Conservation (phyloP, 768 basidiomycete species). For the Vararia minispora region DNA sequence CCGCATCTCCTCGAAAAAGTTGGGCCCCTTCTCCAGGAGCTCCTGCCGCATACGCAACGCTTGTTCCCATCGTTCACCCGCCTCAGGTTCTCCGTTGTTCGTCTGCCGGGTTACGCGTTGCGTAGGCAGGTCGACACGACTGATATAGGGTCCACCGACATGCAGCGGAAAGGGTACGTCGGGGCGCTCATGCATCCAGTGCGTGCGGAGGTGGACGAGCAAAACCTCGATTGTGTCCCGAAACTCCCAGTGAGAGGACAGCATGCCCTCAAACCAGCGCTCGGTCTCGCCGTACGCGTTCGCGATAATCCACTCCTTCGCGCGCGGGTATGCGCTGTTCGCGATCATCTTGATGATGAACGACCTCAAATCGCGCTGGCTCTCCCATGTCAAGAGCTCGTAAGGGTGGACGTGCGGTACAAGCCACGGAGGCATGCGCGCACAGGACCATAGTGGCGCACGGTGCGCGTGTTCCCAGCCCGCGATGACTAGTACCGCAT, state of each 20-base stretch:
- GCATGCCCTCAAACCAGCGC: constrained; percentile 22
- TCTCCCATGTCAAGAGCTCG: constrained; percentile 17
- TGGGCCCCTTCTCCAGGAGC: constrained; percentile 3
- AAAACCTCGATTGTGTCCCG: constrained; percentile 16
- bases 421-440: constrained; percentile 21
- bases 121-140: background rate
- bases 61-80: no score
- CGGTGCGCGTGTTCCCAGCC: constrained; percentile 22
- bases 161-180: constrained; percentile 16
- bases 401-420: constrained; percentile 11
- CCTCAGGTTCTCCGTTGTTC: background rate
- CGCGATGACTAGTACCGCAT: constrained; percentile 16
- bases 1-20: constrained; percentile 9
- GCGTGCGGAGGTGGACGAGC: constrained; percentile 15
- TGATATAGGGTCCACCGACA: constrained; percentile 4
- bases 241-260: constrained; percentile 19
- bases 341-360: no score
- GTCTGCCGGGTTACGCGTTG: background rate
- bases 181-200: constrained; percentile 18
- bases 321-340: constrained; percentile 14
- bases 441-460: constrained; percentile 23
- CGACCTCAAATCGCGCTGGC: constrained; percentile 16
- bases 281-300: constrained; percentile 20
- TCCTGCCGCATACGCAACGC: constrained; percentile 1
- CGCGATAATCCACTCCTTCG: constrained; percentile 20